Base-by-base conservation (phyloP, 108 stramenopile species). In the Aureococcus anophagefferens region DNA sequence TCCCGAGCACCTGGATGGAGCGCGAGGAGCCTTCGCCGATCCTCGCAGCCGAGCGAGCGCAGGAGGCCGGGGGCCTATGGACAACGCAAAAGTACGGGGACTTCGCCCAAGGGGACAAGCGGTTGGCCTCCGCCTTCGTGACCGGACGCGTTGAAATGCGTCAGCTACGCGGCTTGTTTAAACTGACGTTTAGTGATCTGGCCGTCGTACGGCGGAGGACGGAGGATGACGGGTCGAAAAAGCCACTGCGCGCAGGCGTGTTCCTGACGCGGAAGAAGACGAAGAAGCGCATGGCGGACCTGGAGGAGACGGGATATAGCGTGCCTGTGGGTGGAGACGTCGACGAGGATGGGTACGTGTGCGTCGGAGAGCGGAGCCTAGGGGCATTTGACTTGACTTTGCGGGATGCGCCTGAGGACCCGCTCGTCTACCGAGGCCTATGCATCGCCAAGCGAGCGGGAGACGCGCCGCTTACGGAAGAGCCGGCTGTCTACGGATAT, bases 221-320 rank as follows among this genome's bases (percentile, higher is more conserved):
- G 9, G 35, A 30, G 7, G 35, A 14, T 32, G 36, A 33, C 14
- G 28, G 18, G 0, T 32, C 25, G 13, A 30, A n/a, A 16, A 74
- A 72, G 30, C 71, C 64, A n/a, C 34, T 70, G 9, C 13, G 13
- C 35, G 30, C 36, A 73, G 31, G 45, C 33, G 72, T 82, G 13
- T 84, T 72, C 68, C 73, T 84, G 33, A 80, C 81, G 29, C 80
- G 79, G 59, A 84, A 84, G 77, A 82, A 80, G 68, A 72, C 84
- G n/a, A 84, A 84, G 76, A 71, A 67, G 46, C 72, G 84, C 37
- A 84, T 84, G 84, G 63, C 81, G 21, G 84, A 84, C 46, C 29
- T 80, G 31, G 81, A 84, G 34, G 81, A 82, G 65, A 80, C 79
- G 1, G 81, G 81, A 17, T 40, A 69, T 30, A 31, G 64, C 29